Evolutionary conservation across 2,329 filamentous ascomycete genomes (phyloP).

Genomic region (Neonectria neomacrospora): DNA sequence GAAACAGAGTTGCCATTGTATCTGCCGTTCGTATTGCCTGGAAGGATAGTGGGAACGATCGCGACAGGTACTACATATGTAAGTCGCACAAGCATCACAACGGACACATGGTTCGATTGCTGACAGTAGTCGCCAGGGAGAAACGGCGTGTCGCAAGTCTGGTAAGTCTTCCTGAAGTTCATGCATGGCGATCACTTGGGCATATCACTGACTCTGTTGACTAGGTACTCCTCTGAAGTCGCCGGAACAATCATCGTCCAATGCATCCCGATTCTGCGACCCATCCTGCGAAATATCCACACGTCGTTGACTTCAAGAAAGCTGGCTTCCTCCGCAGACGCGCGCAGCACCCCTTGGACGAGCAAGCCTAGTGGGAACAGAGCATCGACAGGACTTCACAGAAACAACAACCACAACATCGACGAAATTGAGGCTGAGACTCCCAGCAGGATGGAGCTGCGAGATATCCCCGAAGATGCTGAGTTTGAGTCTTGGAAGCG

Average conservation of each 20-base stretch:
- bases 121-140: constrained; percentile 33
- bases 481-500: constrained; percentile 1
- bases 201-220: not conserved
- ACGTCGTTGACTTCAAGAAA: constrained; percentile 39
- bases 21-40: constrained; percentile 60
- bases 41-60: constrained; percentile 59
- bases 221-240: constrained; percentile 60
- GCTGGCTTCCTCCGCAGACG: constrained; percentile 33
- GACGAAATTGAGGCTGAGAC: constrained; percentile 4
- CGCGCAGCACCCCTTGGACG: constrained; percentile 34
- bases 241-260: constrained; percentile 66
- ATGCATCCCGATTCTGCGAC: constrained; percentile 62
- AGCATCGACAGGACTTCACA: constrained; percentile 19
- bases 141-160: constrained; percentile 43
- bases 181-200: not conserved
- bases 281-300: constrained; percentile 51
- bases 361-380: constrained; percentile 38
- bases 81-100: constrained; percentile 15
- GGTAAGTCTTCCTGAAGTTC: constrained; percentile 22
- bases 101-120: not conserved
- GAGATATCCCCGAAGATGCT: constrained; percentile 38
- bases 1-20: constrained; percentile 56
- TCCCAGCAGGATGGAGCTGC: constrained; percentile 32
- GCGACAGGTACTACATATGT: constrained; percentile 61
- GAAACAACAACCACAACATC: constrained; percentile 14